Evolutionary conservation across 192 early-diverging fungal genomes (phyloP), one percentile per base, ranked within the genome.

Genomic region (Linnemannia elongata): DNA sequence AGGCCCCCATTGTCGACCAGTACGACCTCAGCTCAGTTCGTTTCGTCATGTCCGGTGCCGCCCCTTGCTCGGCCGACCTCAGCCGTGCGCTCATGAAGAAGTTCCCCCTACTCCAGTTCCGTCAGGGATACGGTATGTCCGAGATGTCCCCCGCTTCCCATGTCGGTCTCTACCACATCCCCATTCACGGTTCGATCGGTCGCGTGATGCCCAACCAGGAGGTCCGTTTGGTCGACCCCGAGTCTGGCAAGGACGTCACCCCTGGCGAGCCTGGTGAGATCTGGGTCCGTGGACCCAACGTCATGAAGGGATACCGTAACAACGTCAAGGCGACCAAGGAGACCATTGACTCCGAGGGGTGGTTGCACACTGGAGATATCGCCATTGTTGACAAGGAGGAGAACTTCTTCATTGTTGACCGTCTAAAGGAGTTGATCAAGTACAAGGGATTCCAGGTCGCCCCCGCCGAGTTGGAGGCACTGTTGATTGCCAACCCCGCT

Each of bases 391-490:
- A 97, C 78, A 88, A 87, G 39, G 69, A 93, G 5, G 95, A 94
- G 9, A 83, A 93, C 74, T 93, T 94, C 76, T 93, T 88, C 80
- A 91, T 94, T 39, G 90, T 92, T 13, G 95, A 95, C 82, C 95
- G 98, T 27, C 82, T 95, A 38, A 99, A 97, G 91, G 96, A 97
- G 81, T 89, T 97, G 15, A 98, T 98, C 89, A 98, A 99, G 87
- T 99, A 96, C 91, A 98, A 98, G 44, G 94, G 92, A 55, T 89
- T 92, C 80, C 92, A 96, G 84, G 95, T 99, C 24, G 92, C 96
- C 6, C 97, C 97, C 4, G 95, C 97, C 3, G 97, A 98, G 87
- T 90, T 99, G 20, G 97, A 99, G 82, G 93, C 91, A 4, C 45
- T 94, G 57, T 86, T 97, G 75, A 78, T 96, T 4, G 88, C 92